Conservation (phyloP, 768 basidiomycete genomes). For the Crucibulum laeve region DNA sequence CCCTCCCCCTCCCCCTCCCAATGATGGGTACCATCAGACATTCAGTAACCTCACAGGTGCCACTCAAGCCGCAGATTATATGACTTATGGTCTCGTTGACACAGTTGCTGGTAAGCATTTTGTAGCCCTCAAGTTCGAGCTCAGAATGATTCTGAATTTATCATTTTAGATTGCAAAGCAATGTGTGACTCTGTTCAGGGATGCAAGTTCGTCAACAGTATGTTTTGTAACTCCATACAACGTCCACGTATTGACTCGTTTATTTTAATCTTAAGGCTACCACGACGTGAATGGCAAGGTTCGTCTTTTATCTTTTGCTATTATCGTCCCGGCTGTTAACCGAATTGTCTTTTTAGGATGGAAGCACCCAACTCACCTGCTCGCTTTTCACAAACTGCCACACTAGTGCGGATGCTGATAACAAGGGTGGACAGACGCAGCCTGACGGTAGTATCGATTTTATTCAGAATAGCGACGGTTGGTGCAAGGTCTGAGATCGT, state of each 20-base stretch:
- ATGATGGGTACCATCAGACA: constrained; percentile 16
- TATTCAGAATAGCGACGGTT: constrained; percentile 27
- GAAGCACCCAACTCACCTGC: constrained; percentile 30
- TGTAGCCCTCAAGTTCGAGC: not conserved
- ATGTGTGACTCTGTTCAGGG: constrained; percentile 26
- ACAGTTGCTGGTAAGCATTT: constrained; percentile 19
- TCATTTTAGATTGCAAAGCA: constrained; percentile 21
- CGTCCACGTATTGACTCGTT: not conserved
- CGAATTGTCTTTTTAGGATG: constrained; percentile 15
- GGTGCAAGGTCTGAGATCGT: constrained; percentile 19
- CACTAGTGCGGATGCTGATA: constrained; percentile 18
- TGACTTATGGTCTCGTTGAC: constrained; percentile 31
- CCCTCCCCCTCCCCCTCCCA: constrained; percentile 13
- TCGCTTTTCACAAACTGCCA: constrained; percentile 27
- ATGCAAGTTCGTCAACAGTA: constrained; percentile 28
- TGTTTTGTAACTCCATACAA: constrained; percentile 5
- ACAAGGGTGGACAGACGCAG: constrained; percentile 28
- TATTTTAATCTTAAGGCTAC: constrained; percentile 17
- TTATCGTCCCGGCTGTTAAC: not conserved
- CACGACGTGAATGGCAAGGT: constrained; percentile 33
- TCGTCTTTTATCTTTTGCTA: constrained; percentile 1
- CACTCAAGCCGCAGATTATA: constrained; percentile 24
- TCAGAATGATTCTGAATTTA: not conserved
- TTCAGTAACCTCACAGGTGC: constrained; percentile 26
- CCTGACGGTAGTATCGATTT: constrained; percentile 26